Percentiles rank a stretch among this genome's conserved stretches.
Conservation (phyloP, 2,329 filamentous ascomycete genomes). For the Scedosporium boydii region DNA sequence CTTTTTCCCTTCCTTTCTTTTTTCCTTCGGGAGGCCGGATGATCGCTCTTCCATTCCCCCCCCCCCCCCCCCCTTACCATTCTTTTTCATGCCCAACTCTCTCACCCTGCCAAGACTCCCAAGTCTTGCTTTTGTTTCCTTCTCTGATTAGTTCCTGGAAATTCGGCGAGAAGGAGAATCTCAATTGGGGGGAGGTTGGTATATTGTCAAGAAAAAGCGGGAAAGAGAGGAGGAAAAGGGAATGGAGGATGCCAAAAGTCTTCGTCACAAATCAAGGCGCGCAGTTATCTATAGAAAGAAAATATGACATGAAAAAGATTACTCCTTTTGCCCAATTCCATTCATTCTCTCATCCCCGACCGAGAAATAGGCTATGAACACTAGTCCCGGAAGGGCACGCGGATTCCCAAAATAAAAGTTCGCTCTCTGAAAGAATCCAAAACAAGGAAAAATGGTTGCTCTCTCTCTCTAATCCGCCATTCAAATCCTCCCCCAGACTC, state of each 20-base stretch:
- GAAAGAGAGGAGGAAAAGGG: not conserved
- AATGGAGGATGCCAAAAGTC: not conserved
- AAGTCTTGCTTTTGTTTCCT: not conserved
- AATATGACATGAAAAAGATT: slow-evolving; percentile 3
- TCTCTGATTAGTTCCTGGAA: not conserved
- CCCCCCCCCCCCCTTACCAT: not conserved
- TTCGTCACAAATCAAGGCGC: not conserved
- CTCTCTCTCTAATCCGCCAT: not conserved
- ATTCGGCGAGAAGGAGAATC: not conserved
- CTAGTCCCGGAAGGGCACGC: not conserved
- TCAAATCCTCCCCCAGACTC: not conserved
- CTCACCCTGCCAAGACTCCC: not conserved
- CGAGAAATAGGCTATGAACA: slow-evolving; percentile 4
- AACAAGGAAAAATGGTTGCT: slow-evolving; percentile 3
- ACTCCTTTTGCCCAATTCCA: slow-evolving; percentile 7
- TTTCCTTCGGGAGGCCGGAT: not conserved
- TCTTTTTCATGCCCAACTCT: not conserved
- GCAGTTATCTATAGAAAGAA: slow-evolving; percentile 3
- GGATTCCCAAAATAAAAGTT: not conserved
- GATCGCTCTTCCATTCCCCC: not conserved
- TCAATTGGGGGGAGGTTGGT: not conserved
- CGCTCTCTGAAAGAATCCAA: slow-evolving; percentile 3
- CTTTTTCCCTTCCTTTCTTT: not conserved
- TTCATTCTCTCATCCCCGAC: slow-evolving; percentile 5
- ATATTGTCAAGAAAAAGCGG: not conserved